A percentile compares a stretch with the other conserved stretches of the same genome.
These are phyloP conservation scores for Suillus sp. DNA, from an alignment of 768 basidiomycete genomes.

Conservation along the genomic window DNA sequence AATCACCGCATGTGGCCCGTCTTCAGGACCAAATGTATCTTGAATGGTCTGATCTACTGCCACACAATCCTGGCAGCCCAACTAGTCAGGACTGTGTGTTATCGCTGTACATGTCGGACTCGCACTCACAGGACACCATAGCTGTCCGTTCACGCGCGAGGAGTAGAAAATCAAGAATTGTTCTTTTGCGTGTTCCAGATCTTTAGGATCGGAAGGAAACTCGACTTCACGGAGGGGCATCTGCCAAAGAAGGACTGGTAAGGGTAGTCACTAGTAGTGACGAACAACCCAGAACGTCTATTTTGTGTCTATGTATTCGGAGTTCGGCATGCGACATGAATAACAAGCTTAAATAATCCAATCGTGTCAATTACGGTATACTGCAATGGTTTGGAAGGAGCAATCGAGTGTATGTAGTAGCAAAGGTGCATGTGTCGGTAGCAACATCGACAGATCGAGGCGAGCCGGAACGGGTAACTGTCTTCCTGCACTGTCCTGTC, in stretches of 20 bases:
- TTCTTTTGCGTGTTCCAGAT: constrained; percentile 46
- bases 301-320: not conserved
- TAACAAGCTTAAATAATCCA: constrained; percentile 10
- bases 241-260: not conserved
- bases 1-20: constrained; percentile 55
- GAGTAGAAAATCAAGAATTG: constrained; percentile 71
- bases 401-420: not conserved
- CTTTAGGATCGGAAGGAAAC: constrained; percentile 36
- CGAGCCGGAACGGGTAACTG: not conserved
- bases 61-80: constrained; percentile 60
- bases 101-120: not conserved
- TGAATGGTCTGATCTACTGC: constrained; percentile 58
- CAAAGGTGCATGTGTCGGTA: constrained; percentile 1
- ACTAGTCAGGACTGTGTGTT: not conserved
- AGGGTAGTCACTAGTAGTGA: not conserved
- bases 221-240: constrained; percentile 55
- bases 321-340: not conserved
- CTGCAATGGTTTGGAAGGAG: not conserved
- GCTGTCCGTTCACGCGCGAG: constrained; percentile 57
- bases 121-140: constrained; percentile 71
- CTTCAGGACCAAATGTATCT: constrained; percentile 47
- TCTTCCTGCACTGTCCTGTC: not conserved
- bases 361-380: constrained; percentile 7
- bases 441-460: not conserved
- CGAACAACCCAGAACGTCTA: not conserved